These are phyloP conservation scores for Voacanga thouarsii DNA, from an alignment of 257 asterid genomes.

Conservation along the genomic window DNA sequence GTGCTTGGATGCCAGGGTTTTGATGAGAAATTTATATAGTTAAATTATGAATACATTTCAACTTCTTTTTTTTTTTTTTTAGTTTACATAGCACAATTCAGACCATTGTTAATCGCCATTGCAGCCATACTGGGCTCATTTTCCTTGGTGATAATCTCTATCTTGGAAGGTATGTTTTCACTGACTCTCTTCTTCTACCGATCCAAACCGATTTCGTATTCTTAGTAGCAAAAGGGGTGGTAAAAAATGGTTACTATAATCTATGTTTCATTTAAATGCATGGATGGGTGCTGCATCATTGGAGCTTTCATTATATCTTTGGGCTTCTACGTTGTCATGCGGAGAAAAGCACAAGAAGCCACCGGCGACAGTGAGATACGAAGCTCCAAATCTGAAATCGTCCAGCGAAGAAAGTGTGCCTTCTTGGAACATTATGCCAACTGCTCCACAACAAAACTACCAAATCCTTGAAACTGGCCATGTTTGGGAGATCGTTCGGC, in stretches of 20 bases:
- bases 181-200: not conserved
- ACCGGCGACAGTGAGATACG: not conserved
- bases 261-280: no score
- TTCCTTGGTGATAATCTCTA: slow-evolving; percentile 25
- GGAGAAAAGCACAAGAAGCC: slow-evolving; percentile 27
- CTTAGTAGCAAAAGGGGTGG: not conserved
- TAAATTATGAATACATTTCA: no score
- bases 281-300: slow-evolving; percentile 13
- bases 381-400: not conserved
- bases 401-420: not conserved
- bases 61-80: no score
- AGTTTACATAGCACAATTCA: slow-evolving; percentile 27
- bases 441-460: not conserved
- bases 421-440: not conserved
- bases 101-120: slow-evolving; percentile 25
- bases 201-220: no score
- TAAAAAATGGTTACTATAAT: not conserved
- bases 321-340: slow-evolving; percentile 28
- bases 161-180: slow-evolving; percentile 17
- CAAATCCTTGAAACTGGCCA: not conserved
- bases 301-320: slow-evolving; percentile 22
- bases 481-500: no score
- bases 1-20: no score
- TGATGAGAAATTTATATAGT: no score
- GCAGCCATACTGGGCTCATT: slow-evolving; percentile 28